phyloP scores from a whole-genome alignment of 331 rosid genomes.

The Quercus lobata region DNA sequence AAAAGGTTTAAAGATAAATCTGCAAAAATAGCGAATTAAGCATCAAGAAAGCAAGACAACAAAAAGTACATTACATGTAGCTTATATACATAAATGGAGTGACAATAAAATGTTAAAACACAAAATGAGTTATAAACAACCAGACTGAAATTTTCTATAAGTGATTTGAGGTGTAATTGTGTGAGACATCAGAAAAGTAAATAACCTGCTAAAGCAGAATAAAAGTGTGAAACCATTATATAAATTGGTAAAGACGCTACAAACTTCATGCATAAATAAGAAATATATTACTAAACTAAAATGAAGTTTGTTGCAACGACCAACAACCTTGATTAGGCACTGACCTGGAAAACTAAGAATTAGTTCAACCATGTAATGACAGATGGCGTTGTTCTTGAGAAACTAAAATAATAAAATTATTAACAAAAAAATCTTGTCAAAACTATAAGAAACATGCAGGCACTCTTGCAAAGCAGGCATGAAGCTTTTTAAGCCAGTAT shows the following conservation, averaged over 20 bases:
- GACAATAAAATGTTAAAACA: conserved; percentile 1
- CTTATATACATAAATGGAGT: background rate
- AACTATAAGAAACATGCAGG: conserved; percentile 2
- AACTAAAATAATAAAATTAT: background rate
- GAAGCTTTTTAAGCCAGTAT: background rate
- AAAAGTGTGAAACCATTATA: background rate
- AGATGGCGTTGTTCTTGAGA: background rate
- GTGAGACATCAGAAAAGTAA: background rate
- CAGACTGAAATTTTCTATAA: background rate
- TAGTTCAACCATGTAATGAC: conserved; percentile 1
- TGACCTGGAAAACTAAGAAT: conserved; percentile 15
- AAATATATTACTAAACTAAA: background rate
- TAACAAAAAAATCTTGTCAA: background rate
- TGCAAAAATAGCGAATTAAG: background rate
- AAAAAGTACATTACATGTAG: no score
- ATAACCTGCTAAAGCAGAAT: background rate
- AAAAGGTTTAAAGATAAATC: background rate
- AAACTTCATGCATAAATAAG: conserved; percentile 2
- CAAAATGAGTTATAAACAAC: conserved; percentile 1
- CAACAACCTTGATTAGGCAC: background rate
- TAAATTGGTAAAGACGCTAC: background rate
- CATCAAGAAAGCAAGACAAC: background rate
- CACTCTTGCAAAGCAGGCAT: background rate
- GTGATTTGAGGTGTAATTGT: background rate
- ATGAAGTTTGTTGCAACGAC: background rate